Conservation (phyloP, 2,329 filamentous ascomycete species). For the Helminthosporium solani region DNA sequence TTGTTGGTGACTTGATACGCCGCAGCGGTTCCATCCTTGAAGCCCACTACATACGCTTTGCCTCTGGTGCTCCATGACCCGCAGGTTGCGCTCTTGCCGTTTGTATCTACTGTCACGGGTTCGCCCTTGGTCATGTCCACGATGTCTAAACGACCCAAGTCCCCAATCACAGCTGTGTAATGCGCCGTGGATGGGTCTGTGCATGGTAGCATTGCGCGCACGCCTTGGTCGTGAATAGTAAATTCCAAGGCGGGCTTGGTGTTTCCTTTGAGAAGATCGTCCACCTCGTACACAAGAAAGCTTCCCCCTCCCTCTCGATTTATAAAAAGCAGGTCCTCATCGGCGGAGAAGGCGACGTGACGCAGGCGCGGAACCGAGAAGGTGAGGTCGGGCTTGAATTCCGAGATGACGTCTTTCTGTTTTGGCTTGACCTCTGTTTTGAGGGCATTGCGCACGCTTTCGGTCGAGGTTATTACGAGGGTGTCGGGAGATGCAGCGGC, state of each 20-base stretch:
- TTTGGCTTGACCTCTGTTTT: slow-evolving; percentile 45
- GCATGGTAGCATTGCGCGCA: slow-evolving; percentile 78
- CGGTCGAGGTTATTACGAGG: slow-evolving; percentile 74
- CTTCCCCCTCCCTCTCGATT: slow-evolving; percentile 80
- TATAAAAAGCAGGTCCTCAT: slow-evolving; percentile 80
- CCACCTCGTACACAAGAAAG: slow-evolving; percentile 77
- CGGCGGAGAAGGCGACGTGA: slow-evolving; percentile 87
- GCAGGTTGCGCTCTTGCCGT: slow-evolving; percentile 77
- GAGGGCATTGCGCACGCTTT: slow-evolving; percentile 75
- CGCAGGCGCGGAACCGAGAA: slow-evolving; percentile 77
- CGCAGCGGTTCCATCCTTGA: slow-evolving; percentile 73
- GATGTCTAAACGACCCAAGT: slow-evolving; percentile 77
- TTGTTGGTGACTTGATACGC: slow-evolving; percentile 78
- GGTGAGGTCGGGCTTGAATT: slow-evolving; percentile 71
- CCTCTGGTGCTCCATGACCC: slow-evolving; percentile 90
- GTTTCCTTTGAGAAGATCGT: slow-evolving; percentile 64
- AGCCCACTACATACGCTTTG: slow-evolving; percentile 86
- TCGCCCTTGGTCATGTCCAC: slow-evolving; percentile 70
- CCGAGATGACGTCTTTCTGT: slow-evolving; percentile 64
- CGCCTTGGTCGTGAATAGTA: slow-evolving; percentile 68
- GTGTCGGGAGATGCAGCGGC: slow-evolving; percentile 84
- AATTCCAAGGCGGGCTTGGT: slow-evolving; percentile 70
- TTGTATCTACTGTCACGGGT: slow-evolving; percentile 45
- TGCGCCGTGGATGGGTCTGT: slow-evolving; percentile 71
- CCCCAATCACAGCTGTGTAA: slow-evolving; percentile 77